Evolutionary conservation across 2,329 filamentous ascomycete genomes (phyloP).

Genomic region (Tolypocladium amazonense): DNA sequence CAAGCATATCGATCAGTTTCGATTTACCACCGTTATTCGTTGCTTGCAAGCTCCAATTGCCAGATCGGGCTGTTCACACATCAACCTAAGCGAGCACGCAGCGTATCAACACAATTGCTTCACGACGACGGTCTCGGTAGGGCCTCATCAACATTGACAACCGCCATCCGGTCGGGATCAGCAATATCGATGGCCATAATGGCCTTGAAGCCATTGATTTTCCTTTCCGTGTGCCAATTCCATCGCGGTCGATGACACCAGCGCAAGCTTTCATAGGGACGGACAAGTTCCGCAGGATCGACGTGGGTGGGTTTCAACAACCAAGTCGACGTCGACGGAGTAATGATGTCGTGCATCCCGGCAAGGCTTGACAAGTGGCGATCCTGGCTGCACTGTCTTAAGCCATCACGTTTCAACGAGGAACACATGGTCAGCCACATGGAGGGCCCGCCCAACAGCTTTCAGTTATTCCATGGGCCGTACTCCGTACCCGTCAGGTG

Average conservation of each 20-base stretch:
- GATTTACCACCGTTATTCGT: not conserved
- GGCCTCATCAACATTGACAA: too few relatives aligned
- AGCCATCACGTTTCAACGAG: constrained; percentile 23
- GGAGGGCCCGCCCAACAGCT: constrained; percentile 6
- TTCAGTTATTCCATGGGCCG: not conserved
- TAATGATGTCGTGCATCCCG: constrained; percentile 8
- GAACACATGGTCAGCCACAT: constrained; percentile 25
- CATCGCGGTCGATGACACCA: not conserved
- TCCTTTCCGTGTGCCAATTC: not conserved
- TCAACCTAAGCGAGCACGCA: too few relatives aligned
- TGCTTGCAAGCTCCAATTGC: too few relatives aligned
- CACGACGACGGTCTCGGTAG: too few relatives aligned
- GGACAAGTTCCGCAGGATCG: not conserved
- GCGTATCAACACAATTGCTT: too few relatives aligned
- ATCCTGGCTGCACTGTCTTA: constrained; percentile 15
- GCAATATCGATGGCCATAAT: too few relatives aligned
- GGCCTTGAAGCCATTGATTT: not conserved
- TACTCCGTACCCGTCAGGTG: not conserved
- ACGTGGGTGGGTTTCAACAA: not conserved
- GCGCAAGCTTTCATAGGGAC: not conserved
- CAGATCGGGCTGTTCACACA: too few relatives aligned
- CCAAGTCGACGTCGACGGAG: constrained; percentile 4
- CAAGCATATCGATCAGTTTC: not conserved
- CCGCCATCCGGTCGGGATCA: too few relatives aligned
- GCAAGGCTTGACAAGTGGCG: constrained; percentile 20